These are phyloP conservation scores for Hordeum vulgare DNA, from an alignment of 176 grass and related monocot species.

Conservation along the genomic window DNA sequence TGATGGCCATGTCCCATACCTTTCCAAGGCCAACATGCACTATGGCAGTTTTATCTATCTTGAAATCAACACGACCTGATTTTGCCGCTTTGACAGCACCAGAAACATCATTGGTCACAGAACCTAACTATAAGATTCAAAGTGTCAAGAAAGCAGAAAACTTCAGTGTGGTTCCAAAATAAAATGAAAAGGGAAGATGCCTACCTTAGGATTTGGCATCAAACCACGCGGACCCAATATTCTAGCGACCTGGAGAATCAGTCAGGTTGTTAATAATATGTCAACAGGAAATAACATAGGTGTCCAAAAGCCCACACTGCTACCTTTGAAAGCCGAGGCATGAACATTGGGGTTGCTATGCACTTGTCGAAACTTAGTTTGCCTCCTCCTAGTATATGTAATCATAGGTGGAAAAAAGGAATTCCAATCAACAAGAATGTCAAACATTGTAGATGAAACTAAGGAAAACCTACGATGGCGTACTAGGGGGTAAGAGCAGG, in stretches of 20 bases:
- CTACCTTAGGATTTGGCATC: constrained; percentile 99
- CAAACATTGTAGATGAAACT: neutral
- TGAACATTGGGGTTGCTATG: constrained; percentile 93
- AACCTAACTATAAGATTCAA: constrained; percentile 69
- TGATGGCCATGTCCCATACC: constrained; percentile 53
- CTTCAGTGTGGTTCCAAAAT: constrained; percentile 1
- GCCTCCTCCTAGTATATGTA: constrained; percentile 62
- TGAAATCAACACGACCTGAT: constrained; percentile 91
- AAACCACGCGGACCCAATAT: constrained; percentile 96
- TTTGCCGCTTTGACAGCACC: constrained; percentile 83
- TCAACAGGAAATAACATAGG: constrained; percentile 4
- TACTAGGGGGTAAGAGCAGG: neutral
- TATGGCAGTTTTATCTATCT: constrained; percentile 97
- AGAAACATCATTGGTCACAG: constrained; percentile 91
- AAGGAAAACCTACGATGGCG: neutral
- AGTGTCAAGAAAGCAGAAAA: constrained; percentile 8
- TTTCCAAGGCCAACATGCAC: constrained; percentile 98
- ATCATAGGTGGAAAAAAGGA: neutral
- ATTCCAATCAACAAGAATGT: constrained; percentile 6
- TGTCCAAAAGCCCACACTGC: neutral
- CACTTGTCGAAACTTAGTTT: constrained; percentile 97
- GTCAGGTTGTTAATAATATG: neutral
- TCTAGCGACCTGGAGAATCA: constrained; percentile 64
- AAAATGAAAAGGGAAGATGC: constrained; percentile 15
- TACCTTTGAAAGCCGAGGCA: constrained; percentile 99